Conservation (phyloP, 2,329 filamentous ascomycete species). For the Ceratocystis destructans region DNA sequence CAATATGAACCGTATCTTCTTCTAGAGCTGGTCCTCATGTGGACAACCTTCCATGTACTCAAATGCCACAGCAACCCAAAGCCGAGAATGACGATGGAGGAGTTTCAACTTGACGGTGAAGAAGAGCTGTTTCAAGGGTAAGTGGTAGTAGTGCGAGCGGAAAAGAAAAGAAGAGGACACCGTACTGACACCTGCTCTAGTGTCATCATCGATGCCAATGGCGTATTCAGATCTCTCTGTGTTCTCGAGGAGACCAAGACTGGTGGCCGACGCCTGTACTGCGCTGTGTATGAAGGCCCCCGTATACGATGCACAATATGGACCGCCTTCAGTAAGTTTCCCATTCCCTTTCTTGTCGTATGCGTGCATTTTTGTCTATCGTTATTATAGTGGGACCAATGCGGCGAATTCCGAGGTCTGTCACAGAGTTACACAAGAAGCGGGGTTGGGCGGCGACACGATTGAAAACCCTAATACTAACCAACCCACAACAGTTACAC, state of each 20-base stretch:
- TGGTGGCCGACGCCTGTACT: conserved; percentile 39
- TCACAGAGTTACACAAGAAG: neutral
- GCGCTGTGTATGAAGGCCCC: conserved; percentile 31
- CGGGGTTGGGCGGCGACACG: neutral
- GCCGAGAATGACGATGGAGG: conserved; percentile 27
- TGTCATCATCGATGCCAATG: conserved; percentile 42
- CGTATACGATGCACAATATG: conserved; percentile 26
- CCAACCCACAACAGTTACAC: conserved; percentile 33
- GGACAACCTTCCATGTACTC: conserved; percentile 33
- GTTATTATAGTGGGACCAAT: neutral
- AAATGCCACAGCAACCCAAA: conserved; percentile 28
- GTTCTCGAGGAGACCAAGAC: conserved; percentile 40
- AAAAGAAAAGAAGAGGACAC: neutral
- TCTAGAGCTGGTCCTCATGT: conserved; percentile 9
- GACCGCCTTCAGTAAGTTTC: conserved; percentile 46
- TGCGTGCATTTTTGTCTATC: neutral
- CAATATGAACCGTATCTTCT: neutral
- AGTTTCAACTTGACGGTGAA: conserved; percentile 28
- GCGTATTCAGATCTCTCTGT: conserved; percentile 36
- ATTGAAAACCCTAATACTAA: neutral
- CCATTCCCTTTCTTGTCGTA: no score
- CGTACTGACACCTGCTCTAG: conserved; percentile 25
- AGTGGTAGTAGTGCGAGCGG: neutral
- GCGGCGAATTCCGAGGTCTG: no score
- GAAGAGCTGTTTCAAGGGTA: conserved; percentile 43